Evolutionary conservation across 495 filamentous ascomycete species (phyloP), one percentile per base, ranked within the genome.

Genomic region (Penicillium atrosanguineum): DNA sequence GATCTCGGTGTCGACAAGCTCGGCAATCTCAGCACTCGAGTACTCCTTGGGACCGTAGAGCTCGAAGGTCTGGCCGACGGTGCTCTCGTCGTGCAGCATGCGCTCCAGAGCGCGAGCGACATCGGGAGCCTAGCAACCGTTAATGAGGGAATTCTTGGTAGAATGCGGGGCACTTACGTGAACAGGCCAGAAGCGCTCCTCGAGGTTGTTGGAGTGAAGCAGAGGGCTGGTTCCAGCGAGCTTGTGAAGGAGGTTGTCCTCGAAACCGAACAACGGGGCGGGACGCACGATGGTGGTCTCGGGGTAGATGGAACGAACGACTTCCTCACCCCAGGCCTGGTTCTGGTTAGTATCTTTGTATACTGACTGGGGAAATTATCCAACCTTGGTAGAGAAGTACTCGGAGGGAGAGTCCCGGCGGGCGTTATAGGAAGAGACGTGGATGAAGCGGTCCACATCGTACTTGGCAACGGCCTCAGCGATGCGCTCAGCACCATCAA

Each of bases 201-300:
- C 79, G 89, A 97, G 88, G 72, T 89, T 80, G 76, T 99, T 99
- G 45, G 90, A 79, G 19, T 89, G 96, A 67, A 97, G 82, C 42
- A 95, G 53, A 69, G 95, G 96, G 51, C 78, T 80, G 21, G 83
- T 74, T 44, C 85, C 77, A 44, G 93, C 94, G 44, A 97, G 84
- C 65, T 79, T 88, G 71, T 93, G 84, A 29, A 99, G 86, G 36
- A 99, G 84, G 56, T 85, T 84, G 72, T 99, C 94, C 69, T 99
- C 94, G 69, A 87, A 92, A 38, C 94, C 94, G 69, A 91, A 99
- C 73, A 96, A 82, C 14, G 94, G 94, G 9, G 92, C 87, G 37
- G 94, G 94, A 44, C 94, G 85, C 60, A 99, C 94, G 64, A 99
- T 95, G 46, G 95, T 99, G 18, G 94, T 96, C 72, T 99, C 94